A percentile compares a stretch with the other conserved stretches of the same genome.
These are phyloP conservation scores for Pestalotiopsis sp. DNA, from an alignment of 2,329 filamentous ascomycete species.

Conservation along the genomic window DNA sequence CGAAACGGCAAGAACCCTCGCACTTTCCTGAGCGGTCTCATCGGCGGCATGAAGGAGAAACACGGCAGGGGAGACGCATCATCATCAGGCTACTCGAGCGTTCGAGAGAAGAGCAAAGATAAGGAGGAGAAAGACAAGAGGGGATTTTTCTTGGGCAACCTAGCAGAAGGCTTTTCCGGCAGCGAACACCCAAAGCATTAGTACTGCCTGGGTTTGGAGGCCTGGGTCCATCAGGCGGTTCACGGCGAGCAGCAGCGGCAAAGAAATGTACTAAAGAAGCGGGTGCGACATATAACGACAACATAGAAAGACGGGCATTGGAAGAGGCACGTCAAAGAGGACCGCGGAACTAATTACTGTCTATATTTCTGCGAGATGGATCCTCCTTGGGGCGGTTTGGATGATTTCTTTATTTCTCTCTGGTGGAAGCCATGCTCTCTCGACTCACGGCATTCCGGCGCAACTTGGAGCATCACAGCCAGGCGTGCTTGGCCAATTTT, in stretches of 20 bases:
- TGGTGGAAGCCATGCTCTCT: not conserved
- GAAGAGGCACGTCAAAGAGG: not conserved
- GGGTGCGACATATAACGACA: not conserved
- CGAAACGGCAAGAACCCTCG: slow-evolving; percentile 41
- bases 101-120: slow-evolving; percentile 30
- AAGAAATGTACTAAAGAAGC: slow-evolving; percentile 13
- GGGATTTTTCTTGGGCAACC: slow-evolving; percentile 25
- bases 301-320: slow-evolving; percentile 1
- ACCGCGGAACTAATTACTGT: not conserved
- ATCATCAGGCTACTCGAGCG: slow-evolving; percentile 16
- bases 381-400: not conserved
- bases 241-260: not conserved
- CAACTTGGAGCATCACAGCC: not conserved
- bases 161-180: slow-evolving; percentile 32
- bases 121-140: slow-evolving; percentile 29
- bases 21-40: slow-evolving; percentile 43
- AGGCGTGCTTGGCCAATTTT: not conserved
- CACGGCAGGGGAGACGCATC: slow-evolving; percentile 12
- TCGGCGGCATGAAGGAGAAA: slow-evolving; percentile 34
- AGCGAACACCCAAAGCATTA: slow-evolving; percentile 33
- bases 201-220: slow-evolving; percentile 16
- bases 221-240: not conserved
- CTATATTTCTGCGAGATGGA: not conserved
- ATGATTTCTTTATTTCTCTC: not conserved
- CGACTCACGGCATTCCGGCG: not conserved